phyloP scores from a whole-genome alignment of 371 early-diverging fungal species.

The Polyrhizophydium stewartii region DNA sequence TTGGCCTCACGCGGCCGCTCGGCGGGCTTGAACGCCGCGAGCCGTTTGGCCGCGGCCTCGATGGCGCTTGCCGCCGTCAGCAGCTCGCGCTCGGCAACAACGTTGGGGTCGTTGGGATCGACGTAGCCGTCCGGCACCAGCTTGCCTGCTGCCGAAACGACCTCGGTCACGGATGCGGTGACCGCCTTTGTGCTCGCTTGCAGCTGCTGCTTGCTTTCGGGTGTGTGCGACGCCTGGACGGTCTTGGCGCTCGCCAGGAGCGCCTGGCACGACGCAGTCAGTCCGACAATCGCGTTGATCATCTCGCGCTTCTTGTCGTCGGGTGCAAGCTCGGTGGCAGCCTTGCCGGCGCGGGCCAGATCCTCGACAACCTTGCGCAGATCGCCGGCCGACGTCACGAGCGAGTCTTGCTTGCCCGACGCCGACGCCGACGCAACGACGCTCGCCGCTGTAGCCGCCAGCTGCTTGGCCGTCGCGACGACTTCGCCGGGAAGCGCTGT shows the following conservation, averaged over 20 bases:
- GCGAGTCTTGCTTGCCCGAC: conserved; percentile 19
- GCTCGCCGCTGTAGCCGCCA: conserved; percentile 30
- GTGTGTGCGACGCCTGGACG: conserved; percentile 16
- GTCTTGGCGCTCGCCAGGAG: conserved; percentile 14
- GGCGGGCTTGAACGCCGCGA: conserved; percentile 27
- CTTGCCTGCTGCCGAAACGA: conserved; percentile 22
- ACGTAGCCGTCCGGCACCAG: conserved; percentile 44
- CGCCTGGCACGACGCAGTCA: conserved; percentile 8
- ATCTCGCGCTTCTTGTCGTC: conserved; percentile 23
- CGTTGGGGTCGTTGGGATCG: conserved; percentile 47
- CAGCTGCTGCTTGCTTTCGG: conserved; percentile 18
- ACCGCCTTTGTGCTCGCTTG: conserved; percentile 31
- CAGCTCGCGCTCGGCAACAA: conserved; percentile 50
- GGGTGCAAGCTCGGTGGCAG: conserved; percentile 44
- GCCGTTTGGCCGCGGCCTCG: conserved; percentile 44
- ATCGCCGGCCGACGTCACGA: background rate
- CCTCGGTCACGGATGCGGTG: conserved; percentile 28
- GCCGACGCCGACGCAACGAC: conserved; percentile 32
- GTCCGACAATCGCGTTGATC: conserved; percentile 20
- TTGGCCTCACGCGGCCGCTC: conserved; percentile 19
- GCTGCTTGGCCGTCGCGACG: conserved; percentile 31
- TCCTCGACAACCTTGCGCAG: conserved; percentile 13
- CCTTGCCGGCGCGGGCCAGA: conserved; percentile 33
- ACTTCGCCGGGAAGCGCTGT: conserved; percentile 54
- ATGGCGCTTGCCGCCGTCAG: conserved; percentile 45